phyloP scores from a whole-genome alignment of 179 eudicot genomes.

The Heliamphora pulchella region DNA sequence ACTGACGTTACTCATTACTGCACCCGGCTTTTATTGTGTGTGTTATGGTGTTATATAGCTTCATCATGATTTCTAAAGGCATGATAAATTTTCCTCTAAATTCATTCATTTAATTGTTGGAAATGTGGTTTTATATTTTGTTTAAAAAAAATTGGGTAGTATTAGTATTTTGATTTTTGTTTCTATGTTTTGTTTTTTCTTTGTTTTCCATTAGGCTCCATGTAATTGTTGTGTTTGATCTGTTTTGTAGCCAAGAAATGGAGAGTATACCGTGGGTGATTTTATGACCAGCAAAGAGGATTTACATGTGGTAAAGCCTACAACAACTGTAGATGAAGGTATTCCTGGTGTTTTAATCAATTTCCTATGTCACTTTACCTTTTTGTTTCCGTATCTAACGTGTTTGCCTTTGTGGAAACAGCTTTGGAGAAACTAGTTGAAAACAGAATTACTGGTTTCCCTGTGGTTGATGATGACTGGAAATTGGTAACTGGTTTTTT shows the following conservation, averaged over 20 bases:
- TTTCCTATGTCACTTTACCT: not conserved
- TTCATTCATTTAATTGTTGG: not conserved
- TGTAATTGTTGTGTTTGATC: not conserved
- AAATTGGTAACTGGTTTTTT: constrained; percentile 44
- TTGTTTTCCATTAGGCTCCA: not conserved
- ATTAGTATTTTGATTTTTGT: not conserved
- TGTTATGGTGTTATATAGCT: not conserved
- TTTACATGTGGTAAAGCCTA: constrained; percentile 68
- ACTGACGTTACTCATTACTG: not conserved
- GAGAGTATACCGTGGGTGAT: constrained; percentile 70
- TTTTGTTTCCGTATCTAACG: constrained; percentile 11
- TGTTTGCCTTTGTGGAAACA: constrained; percentile 23
- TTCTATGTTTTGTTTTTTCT: not conserved
- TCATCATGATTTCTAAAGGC: not conserved
- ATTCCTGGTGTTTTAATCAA: constrained; percentile 12
- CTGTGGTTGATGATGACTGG: constrained; percentile 92
- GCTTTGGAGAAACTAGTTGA: constrained; percentile 76
- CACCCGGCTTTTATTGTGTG: not conserved
- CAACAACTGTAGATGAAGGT: constrained; percentile 93
- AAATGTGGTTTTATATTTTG: not conserved
- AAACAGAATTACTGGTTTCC: constrained; percentile 80
- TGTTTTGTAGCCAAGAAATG: constrained; percentile 49
- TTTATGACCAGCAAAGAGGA: constrained; percentile 79
- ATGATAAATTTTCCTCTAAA: not conserved
- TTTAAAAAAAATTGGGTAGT: not conserved